Evolutionary conservation across 2,329 filamentous ascomycete genomes (phyloP).

Genomic region (Botryotinia calthae): DNA sequence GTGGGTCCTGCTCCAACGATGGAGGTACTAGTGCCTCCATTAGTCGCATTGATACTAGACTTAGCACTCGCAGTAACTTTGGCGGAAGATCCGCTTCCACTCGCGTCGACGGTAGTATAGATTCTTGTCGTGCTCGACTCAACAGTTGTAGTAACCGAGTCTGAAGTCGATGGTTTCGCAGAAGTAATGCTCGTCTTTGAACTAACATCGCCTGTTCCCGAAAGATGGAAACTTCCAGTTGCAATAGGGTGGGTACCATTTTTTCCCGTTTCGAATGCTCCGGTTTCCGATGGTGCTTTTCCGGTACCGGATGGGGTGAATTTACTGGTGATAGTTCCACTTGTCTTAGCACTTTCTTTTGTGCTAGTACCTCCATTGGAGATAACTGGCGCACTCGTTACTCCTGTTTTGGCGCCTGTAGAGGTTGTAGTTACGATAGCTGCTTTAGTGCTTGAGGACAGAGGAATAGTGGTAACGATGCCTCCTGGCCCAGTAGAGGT

Average conservation of each 20-base stretch:
- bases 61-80: not conserved
- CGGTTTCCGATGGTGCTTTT: not conserved
- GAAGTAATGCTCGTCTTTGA: not conserved
- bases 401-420: not conserved
- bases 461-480: not conserved
- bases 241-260: not conserved
- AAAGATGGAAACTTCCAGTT: not conserved
- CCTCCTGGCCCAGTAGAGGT: not conserved
- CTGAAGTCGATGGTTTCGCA: not conserved
- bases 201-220: not conserved
- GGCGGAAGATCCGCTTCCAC: not conserved
- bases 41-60: not conserved
- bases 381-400: not conserved
- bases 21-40: not conserved
- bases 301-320: not conserved
- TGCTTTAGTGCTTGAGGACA: not conserved
- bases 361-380: not conserved
- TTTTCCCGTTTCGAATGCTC: not conserved
- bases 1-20: not conserved
- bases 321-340: not conserved
- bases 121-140: not conserved
- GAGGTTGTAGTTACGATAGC: not conserved
- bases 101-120: slow-evolving; percentile 1
- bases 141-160: not conserved
- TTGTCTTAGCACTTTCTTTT: not conserved